Conservation (phyloP, 1,284 basidiomycete species). For the Inonotus obliquus region DNA sequence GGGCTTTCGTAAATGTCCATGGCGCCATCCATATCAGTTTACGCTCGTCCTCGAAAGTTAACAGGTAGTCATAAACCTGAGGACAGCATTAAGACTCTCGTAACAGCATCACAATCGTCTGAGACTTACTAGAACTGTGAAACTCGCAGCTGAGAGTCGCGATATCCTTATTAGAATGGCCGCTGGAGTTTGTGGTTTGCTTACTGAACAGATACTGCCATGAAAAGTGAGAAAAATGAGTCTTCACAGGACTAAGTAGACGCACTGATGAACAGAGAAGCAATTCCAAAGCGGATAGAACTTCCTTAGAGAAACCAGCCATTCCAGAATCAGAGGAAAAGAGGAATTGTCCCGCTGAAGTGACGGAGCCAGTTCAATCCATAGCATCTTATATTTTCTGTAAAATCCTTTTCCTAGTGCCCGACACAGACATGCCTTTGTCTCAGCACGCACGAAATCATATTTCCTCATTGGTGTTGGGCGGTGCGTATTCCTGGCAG, state of each 20-base stretch:
- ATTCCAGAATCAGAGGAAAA: neutral
- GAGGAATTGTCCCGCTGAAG: neutral
- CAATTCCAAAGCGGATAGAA: neutral
- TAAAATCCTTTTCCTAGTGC: neutral
- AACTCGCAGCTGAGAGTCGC: neutral
- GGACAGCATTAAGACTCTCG: neutral
- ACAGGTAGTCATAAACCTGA: conserved; percentile 9
- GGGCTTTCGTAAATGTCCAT: neutral
- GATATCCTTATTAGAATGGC: neutral
- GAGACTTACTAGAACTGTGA: neutral
- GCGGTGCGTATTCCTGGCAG: too few relatives aligned
- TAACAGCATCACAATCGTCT: neutral
- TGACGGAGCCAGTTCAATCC: neutral
- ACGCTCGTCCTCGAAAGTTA: conserved; percentile 8
- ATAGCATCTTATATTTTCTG: neutral
- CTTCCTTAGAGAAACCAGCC: neutral
- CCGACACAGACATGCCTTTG: neutral
- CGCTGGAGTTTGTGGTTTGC: neutral
- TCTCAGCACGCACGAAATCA: too few relatives aligned
- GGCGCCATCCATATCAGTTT: neutral
- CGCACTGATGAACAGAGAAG: neutral
- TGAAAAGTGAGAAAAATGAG: neutral
- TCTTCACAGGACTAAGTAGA: neutral
- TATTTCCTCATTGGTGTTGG: neutral
- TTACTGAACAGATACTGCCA: neutral